Evolutionary conservation across 2,329 filamentous ascomycete genomes (phyloP), one percentile per base, ranked within the genome.

Genomic region (Microdochium paspali): DNA sequence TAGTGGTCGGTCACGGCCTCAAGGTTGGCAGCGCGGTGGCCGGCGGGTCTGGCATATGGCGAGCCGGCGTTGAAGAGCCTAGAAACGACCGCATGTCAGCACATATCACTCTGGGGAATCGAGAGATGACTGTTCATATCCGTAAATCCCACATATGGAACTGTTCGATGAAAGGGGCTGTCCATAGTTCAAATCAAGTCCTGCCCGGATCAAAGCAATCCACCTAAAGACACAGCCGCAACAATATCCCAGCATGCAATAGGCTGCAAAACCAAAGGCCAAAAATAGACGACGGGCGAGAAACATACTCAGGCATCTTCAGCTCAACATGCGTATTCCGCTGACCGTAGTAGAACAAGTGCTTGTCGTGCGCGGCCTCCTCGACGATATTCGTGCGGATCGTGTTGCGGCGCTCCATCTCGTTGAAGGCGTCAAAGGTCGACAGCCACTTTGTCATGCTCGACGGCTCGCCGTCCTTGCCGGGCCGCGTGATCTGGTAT

Each of bases 1-100:
- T 77, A 81, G 64, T 80, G 78, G 59, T 73, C 76, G 15, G 78
- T 69, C 24, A 80, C 68, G 55, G 76, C 66, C 60, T 79, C 75
- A 44, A 82, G 61, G 61, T 77, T 77, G 53, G 67, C 26, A 13
- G 26, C 61, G 52, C 69, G 65, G 55, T 77, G 73, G 35, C 78
- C 78, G 24, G 78, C 77, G 24, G 73, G 73, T 18, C 76, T 79
- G 15, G 18, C 18, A 59, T 68, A 69, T 20, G 68, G 66, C 20
- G 72, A 71, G 51, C 75, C 70, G n/a, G 69, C 66, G 54, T 71
- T 63, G 47, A 81, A 62, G 21, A 72, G 63, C 60, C 77, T 80
- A 46, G 47, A 12, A 12, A 10, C 20, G 25, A 15, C 25, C 12
- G 35, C 42, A 40, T 39, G 48, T 53, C 15, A 56, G 54, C 46